Conservation (phyloP, 139 green algal genomes). For the Spirogloea muscicola region DNA sequence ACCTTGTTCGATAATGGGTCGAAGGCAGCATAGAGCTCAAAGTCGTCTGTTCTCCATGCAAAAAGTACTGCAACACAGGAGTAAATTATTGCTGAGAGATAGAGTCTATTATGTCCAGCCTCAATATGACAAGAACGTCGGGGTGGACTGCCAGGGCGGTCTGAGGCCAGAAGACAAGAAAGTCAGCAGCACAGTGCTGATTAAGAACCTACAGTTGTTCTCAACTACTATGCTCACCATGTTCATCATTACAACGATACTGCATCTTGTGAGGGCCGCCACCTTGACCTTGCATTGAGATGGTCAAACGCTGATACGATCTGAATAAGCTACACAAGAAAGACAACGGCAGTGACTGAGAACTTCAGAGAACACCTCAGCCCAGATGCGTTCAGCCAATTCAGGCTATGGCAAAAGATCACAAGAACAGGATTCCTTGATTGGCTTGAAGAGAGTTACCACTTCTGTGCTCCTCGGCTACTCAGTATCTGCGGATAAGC, state of each 20-base stretch:
- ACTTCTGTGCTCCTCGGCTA: too few relatives aligned
- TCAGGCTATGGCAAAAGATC: too few relatives aligned
- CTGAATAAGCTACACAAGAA: too few relatives aligned
- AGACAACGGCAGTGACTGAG: too few relatives aligned
- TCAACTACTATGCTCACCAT: neutral
- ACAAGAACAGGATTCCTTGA: too few relatives aligned
- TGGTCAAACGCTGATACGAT: too few relatives aligned
- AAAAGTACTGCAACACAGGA: conserved; percentile 15
- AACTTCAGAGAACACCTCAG: too few relatives aligned
- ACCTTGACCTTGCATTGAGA: too few relatives aligned
- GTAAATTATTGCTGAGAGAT: neutral
- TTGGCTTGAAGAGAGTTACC: too few relatives aligned
- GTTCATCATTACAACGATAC: conserved; percentile 2
- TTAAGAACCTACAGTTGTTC: neutral
- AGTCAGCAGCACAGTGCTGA: neutral
- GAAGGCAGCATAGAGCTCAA: conserved; percentile 40
- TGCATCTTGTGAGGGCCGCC: conserved; percentile 22
- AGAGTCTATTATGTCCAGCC: neutral
- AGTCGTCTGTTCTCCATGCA: conserved; percentile 34
- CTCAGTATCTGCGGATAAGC: too few relatives aligned
- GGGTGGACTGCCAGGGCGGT: neutral
- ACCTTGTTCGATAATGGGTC: conserved; percentile 34
- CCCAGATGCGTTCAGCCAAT: too few relatives aligned
- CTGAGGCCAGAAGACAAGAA: neutral
- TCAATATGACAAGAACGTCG: neutral